phyloP scores from a whole-genome alignment of 202 grass and related monocot genomes.

The Alloteropsis angusta region DNA sequence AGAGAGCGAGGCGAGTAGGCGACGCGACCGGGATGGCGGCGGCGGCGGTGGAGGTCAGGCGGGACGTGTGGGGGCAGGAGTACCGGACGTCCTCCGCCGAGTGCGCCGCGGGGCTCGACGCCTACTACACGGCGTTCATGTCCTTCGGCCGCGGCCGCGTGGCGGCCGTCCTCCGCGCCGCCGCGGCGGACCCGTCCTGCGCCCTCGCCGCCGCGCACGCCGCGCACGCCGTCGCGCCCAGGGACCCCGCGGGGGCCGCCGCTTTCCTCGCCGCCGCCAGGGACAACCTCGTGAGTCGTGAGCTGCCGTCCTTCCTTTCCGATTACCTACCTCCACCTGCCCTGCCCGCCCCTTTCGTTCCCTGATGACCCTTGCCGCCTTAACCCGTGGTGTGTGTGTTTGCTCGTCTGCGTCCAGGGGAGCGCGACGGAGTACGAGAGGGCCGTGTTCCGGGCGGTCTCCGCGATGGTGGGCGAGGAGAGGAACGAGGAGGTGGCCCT shows the following conservation, averaged over 20 bases:
- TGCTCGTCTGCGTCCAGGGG: constrained; percentile 2
- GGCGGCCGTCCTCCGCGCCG: constrained; percentile 28
- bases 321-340: background rate
- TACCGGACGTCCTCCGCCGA: constrained; percentile 46
- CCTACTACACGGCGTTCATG: constrained; percentile 47
- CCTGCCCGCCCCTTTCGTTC: background rate
- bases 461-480: constrained; percentile 39
- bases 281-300: constrained; percentile 58
- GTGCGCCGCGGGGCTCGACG: constrained; percentile 55
- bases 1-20: background rate
- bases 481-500: constrained; percentile 32
- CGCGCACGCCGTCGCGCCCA: constrained; percentile 31
- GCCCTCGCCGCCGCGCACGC: constrained; percentile 45
- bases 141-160: constrained; percentile 37
- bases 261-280: constrained; percentile 35
- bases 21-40: background rate
- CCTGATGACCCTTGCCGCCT: background rate
- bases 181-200: constrained; percentile 37
- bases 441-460: constrained; percentile 41
- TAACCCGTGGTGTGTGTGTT: background rate
- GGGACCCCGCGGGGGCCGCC: constrained; percentile 23
- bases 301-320: background rate
- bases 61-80: constrained; percentile 53
- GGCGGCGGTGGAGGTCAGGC: constrained; percentile 16
- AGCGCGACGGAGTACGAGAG: constrained; percentile 48